Evolutionary conservation across 306 rosid genomes (phyloP).

Genomic region (Acacia melanoxylon): DNA sequence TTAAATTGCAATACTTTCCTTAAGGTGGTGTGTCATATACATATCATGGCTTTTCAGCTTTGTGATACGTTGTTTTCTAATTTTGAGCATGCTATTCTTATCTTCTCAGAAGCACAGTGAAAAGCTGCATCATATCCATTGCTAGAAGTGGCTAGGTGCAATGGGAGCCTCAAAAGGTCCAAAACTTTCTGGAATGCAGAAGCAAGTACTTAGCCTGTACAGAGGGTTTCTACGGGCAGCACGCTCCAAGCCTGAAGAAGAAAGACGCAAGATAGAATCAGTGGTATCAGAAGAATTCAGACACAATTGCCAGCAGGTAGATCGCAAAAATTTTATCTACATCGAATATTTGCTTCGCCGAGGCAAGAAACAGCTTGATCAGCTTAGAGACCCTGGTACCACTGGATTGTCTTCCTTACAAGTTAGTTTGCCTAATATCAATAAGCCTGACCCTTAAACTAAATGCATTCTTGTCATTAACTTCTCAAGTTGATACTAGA

Average conservation of each 20-base stretch:
- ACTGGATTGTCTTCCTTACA: slow-evolving; percentile 56
- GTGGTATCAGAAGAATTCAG: slow-evolving; percentile 67
- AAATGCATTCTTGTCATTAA: slow-evolving; percentile 3
- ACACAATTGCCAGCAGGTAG: slow-evolving; percentile 59
- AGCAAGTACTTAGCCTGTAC: slow-evolving; percentile 76
- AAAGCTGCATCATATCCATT: neutral
- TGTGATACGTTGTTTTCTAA: neutral
- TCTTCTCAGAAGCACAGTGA: neutral
- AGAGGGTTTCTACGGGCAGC: slow-evolving; percentile 81
- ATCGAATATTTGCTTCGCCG: slow-evolving; percentile 83
- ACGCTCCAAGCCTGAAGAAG: slow-evolving; percentile 61
- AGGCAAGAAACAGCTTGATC: slow-evolving; percentile 81
- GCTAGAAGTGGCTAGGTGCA: slow-evolving; percentile 17
- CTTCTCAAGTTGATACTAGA: neutral
- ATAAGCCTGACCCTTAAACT: slow-evolving; percentile 28
- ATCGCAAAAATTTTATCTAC: slow-evolving; percentile 69
- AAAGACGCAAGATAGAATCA: slow-evolving; percentile 59
- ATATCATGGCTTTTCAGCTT: neutral
- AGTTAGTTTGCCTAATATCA: slow-evolving; percentile 30
- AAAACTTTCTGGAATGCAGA: slow-evolving; percentile 89
- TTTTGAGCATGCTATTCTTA: neutral
- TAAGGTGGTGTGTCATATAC: neutral
- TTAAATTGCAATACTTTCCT: neutral
- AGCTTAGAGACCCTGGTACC: slow-evolving; percentile 66
- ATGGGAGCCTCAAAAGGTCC: slow-evolving; percentile 53